These are phyloP conservation scores for Taphrina pruni DNA, from an alignment of 1,139 yeast species.

Conservation along the genomic window DNA sequence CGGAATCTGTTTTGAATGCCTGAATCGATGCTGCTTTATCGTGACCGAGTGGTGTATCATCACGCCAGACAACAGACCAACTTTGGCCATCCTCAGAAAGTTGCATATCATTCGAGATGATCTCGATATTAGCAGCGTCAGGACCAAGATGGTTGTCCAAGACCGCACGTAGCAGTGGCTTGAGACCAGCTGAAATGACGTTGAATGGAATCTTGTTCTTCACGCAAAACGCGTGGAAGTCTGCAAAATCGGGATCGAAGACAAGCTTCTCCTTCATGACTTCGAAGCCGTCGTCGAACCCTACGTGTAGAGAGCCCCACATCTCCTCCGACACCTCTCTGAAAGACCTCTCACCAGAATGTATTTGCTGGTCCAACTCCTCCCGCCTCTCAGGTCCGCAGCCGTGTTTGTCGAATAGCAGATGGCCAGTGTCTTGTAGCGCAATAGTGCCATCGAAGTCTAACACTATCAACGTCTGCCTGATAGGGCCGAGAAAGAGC, in stretches of 20 bases:
- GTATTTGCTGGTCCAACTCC: conserved; percentile 54
- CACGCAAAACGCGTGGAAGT: conserved; percentile 62
- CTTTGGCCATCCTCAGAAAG: conserved; percentile 55
- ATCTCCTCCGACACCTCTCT: conserved; percentile 56
- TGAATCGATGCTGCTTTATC: conserved; percentile 67
- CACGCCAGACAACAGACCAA: conserved; percentile 68
- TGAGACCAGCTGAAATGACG: conserved; percentile 71
- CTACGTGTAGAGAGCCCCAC: conserved; percentile 57
- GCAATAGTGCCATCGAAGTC: conserved; percentile 59
- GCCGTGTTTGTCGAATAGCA: conserved; percentile 56
- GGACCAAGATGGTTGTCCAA: conserved; percentile 64
- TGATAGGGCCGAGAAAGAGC: neutral
- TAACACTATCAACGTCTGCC: conserved; percentile 16
- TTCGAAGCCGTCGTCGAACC: conserved; percentile 62
- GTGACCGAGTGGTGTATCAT: conserved; percentile 69
- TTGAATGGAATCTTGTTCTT: conserved; percentile 63
- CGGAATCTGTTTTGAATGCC: conserved; percentile 41
- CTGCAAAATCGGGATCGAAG: conserved; percentile 66
- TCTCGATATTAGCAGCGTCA: conserved; percentile 62
- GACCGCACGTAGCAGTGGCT: conserved; percentile 66
- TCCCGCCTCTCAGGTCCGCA: conserved; percentile 55
- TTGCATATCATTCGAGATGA: conserved; percentile 65
- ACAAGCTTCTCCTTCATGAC: conserved; percentile 60
- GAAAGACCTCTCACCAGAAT: conserved; percentile 52
- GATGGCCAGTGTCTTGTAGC: conserved; percentile 58